Evolutionary conservation across 2,329 filamentous ascomycete species (phyloP).

Genomic region (Fusarium illudens): DNA sequence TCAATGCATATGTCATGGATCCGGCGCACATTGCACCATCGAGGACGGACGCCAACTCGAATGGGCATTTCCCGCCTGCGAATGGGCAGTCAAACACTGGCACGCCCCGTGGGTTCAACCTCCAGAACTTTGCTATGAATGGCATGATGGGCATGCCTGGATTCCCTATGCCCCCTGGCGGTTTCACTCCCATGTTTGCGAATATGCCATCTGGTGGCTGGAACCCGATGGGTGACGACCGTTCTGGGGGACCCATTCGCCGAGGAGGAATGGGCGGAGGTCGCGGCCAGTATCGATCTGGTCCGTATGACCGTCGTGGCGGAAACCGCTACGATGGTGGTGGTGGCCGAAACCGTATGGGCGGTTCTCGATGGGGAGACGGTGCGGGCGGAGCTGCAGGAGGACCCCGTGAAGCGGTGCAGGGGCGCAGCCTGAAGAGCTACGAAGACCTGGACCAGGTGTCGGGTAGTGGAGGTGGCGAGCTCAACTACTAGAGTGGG

Average conservation of each 20-base stretch:
- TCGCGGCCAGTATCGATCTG: conserved; percentile 67
- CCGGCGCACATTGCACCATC: conserved; percentile 94
- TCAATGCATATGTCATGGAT: conserved; percentile 94
- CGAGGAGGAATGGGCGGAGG: conserved; percentile 66
- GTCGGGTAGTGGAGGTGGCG: conserved; percentile 75
- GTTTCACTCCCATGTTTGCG: conserved; percentile 65
- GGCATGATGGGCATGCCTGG: conserved; percentile 67
- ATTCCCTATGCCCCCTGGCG: conserved; percentile 61
- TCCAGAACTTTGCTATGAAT: conserved; percentile 74
- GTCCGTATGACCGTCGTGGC: conserved; percentile 77
- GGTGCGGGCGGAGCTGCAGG: conserved; percentile 79
- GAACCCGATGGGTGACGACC: conserved; percentile 62
- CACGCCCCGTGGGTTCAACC: conserved; percentile 90
- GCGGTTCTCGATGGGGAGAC: conserved; percentile 73
- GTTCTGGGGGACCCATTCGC: conserved; percentile 73
- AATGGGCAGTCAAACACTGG: conserved; percentile 80
- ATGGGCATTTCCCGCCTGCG: conserved; percentile 89
- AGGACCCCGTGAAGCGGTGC: conserved; percentile 89
- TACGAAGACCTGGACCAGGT: conserved; percentile 97
- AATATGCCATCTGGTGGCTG: conserved; percentile 59
- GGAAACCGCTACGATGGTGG: conserved; percentile 62
- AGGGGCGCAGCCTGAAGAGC: conserved; percentile 91
- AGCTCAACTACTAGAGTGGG: conserved; percentile 83
- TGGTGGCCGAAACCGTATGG: conserved; percentile 58
- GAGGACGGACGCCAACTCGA: conserved; percentile 91